Conservation (phyloP, 768 basidiomycete species). For the Lenzites betulinus region DNA sequence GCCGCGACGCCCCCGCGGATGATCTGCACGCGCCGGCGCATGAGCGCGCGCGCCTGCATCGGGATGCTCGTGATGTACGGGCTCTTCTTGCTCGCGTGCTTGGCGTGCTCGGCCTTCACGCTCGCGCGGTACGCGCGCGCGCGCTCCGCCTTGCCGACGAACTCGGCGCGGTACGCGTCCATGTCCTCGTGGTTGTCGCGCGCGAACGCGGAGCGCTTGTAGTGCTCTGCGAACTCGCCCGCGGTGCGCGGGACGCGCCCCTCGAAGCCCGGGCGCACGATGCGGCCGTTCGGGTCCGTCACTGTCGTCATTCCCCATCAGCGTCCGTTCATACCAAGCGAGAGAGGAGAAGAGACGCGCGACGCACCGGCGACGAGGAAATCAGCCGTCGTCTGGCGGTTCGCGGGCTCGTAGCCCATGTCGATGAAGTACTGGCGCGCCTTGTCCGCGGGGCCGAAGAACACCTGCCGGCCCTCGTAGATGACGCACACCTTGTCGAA, state of each 20-base stretch:
- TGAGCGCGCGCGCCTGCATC: slow-evolving; percentile 41
- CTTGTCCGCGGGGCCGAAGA: slow-evolving; percentile 66
- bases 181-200: slow-evolving; percentile 48
- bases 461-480: slow-evolving; percentile 72
- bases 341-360: background rate
- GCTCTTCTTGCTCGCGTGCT: slow-evolving; percentile 42
- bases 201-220: slow-evolving; percentile 40
- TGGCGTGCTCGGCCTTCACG: slow-evolving; percentile 53
- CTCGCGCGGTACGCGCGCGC: slow-evolving; percentile 48
- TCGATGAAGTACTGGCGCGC: slow-evolving; percentile 75
- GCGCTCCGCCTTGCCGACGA: slow-evolving; percentile 46
- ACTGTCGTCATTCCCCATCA: too few relatives aligned
- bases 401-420: slow-evolving; percentile 57
- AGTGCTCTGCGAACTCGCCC: slow-evolving; percentile 50
- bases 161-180: slow-evolving; percentile 44
- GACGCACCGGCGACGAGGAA: slow-evolving; percentile 50
- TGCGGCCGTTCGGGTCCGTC: slow-evolving; percentile 63
- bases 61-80: slow-evolving; percentile 37
- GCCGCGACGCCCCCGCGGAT: slow-evolving; percentile 33
- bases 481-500: slow-evolving; percentile 86
- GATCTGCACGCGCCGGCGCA: slow-evolving; percentile 39
- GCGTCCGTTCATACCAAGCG: too few relatives aligned
- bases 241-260: slow-evolving; percentile 51
- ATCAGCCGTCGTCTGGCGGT: slow-evolving; percentile 61
- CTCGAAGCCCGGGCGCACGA: slow-evolving; percentile 44